Evolutionary conservation across 805 yeast genomes (phyloP), one percentile per base, ranked within the genome.

Genomic region (Nakazawaea holstii): DNA sequence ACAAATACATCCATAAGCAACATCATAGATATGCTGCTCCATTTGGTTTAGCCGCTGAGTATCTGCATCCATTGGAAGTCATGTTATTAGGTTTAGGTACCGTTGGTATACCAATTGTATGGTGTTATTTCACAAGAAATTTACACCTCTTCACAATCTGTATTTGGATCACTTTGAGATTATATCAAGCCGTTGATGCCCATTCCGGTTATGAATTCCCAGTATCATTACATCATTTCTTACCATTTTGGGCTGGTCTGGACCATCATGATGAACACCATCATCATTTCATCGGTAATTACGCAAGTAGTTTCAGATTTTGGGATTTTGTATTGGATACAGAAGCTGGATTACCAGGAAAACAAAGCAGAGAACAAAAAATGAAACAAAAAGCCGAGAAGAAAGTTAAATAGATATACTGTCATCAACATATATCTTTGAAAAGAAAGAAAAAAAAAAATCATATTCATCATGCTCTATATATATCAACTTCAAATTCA

Each of bases 141-240:
- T 75, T 92, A 64, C 99, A 92, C 64, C 70, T 94, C 59, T 83
- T 87, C 71, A 92, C 98, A n/a, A 79, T 91, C 50, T 82, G 88
- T 60, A 54, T 80, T 48, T 92, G 98, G 98, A 85, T 92, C 60
- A 74, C 87, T 8, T 69, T 88, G 58, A 81, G 98, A 68, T 78
- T 92, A 57, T 83, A 86, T 73, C 99, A 92, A 75, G 99, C 99
- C 27, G 92, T 92, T 50, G 99, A 92, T 65, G 85, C 97, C 26
- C 99, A 92, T 68, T 90, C 97, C 10, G 99, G 98, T 50, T 94
- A 92, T 68, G 98, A 92, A 65, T 92, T 92, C 80, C 98, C 99
- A 53, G 83, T 95, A 88, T 88, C 97, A 4, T 75, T 92, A 61
- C 94, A 89, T 69, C 89, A 90, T 64, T 81, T 92, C 68, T 64